Percentiles rank a stretch among this genome's conserved stretches.
These are phyloP conservation scores for Geotrichum europaeum DNA, from an alignment of 1,139 yeast species.

Conservation along the genomic window DNA sequence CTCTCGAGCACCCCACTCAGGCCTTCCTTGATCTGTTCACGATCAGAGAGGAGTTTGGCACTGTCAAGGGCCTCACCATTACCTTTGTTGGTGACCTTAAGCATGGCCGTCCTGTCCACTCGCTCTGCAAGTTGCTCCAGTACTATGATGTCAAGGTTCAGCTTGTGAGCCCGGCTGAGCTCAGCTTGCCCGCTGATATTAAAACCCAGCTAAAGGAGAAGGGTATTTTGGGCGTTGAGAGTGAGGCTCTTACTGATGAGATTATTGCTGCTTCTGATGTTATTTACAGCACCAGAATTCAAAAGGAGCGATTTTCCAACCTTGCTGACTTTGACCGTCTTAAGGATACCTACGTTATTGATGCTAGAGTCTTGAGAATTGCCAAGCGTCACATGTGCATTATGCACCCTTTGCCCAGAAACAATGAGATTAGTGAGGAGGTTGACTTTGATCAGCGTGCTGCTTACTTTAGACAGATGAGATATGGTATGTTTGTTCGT, in stretches of 20 bases:
- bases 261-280: conserved; percentile 88
- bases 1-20: conserved; percentile 98
- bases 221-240: conserved; percentile 67
- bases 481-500: conserved; percentile 94
- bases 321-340: conserved; percentile 74
- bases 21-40: conserved; percentile 96
- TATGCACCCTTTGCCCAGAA: conserved; percentile 98
- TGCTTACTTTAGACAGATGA: conserved; percentile 98
- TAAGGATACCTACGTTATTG: conserved; percentile 88
- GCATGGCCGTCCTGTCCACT: conserved; percentile 98
- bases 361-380: conserved; percentile 80
- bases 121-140: conserved; percentile 82
- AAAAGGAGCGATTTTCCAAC: conserved; percentile 87
- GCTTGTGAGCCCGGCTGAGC: conserved; percentile 84
- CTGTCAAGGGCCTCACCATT: conserved; percentile 95
- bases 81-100: conserved; percentile 99
- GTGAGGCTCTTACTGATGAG: conserved; percentile 71
- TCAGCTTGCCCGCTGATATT: conserved; percentile 71
- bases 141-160: conserved; percentile 92
- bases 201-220: conserved; percentile 56
- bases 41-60: conserved; percentile 97
- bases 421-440: conserved; percentile 92
- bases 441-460: conserved; percentile 99
- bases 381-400: conserved; percentile 99
- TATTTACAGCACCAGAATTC: conserved; percentile 95